A percentile compares a stretch with the other conserved stretches of the same genome.
Conservation (phyloP, 805 yeast species). For the Lipomyces spencermartinsiae region DNA sequence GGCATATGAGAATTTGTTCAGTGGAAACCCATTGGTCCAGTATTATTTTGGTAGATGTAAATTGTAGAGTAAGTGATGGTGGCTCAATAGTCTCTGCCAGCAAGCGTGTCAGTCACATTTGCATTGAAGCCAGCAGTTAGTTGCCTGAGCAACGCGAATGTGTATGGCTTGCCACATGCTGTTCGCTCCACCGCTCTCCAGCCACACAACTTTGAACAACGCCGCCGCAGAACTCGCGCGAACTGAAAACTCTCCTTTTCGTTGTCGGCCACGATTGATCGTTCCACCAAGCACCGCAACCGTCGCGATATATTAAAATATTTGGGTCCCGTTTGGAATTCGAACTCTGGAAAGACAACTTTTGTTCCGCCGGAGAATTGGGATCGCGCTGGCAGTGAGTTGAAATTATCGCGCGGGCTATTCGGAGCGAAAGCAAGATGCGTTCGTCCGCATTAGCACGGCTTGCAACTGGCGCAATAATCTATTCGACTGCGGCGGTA, state of each 20-base stretch:
- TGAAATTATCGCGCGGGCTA: not conserved
- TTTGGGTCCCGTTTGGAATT: not conserved
- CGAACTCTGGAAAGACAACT: not conserved
- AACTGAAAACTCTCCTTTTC: not conserved
- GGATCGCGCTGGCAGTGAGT: not conserved
- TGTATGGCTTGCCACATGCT: not conserved
- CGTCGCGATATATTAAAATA: not conserved
- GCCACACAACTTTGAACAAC: not conserved
- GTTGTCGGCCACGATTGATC: not conserved
- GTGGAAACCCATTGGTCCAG: too few relatives aligned
- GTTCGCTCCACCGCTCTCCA: not conserved
- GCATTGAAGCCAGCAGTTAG: too few relatives aligned
- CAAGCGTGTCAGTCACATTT: too few relatives aligned
- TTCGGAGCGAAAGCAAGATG: not conserved
- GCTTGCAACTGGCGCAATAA: not conserved
- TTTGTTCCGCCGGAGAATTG: not conserved
- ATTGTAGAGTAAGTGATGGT: too few relatives aligned
- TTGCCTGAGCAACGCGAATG: not conserved
- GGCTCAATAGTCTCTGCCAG: too few relatives aligned
- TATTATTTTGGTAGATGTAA: too few relatives aligned
- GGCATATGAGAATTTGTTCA: too few relatives aligned
- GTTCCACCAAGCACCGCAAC: not conserved
- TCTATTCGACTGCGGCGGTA: not conserved
- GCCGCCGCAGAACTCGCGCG: not conserved
- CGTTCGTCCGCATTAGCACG: not conserved